Evolutionary conservation across 495 filamentous ascomycete species (phyloP).

Genomic region (Trichocladium uniseriatum): DNA sequence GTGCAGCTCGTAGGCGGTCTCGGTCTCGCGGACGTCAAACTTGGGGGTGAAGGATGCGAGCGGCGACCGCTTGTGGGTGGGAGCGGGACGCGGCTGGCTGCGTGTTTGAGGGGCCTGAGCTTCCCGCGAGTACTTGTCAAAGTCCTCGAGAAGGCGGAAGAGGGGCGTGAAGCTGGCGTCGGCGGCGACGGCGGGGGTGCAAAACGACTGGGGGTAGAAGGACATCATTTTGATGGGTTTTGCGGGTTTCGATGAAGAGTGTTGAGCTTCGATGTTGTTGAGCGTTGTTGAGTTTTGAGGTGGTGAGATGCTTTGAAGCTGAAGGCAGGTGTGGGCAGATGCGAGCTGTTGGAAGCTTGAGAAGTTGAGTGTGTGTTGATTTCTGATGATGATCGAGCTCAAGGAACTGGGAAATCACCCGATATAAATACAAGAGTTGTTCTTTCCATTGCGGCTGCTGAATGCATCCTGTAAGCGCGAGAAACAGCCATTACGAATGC

Average conservation of each 20-base stretch:
- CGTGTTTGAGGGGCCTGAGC: constrained; percentile 3
- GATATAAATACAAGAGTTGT: not conserved
- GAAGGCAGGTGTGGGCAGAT: not conserved
- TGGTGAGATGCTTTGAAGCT: no score
- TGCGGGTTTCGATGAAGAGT: not conserved
- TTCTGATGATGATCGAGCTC: constrained; percentile 1
- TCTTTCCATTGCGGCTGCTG: not conserved
- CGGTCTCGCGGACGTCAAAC: constrained; percentile 72
- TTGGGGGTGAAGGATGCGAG: constrained; percentile 26
- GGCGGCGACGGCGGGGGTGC: constrained; percentile 26
- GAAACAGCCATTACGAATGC: not conserved
- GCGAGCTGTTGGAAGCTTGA: not conserved
- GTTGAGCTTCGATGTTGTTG: not conserved
- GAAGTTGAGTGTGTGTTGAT: not conserved
- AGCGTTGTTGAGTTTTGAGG: no score
- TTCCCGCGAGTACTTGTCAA: constrained; percentile 45
- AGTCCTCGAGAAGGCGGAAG: constrained; percentile 71
- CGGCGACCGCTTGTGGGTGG: constrained; percentile 15
- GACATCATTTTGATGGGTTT: constrained; percentile 46
- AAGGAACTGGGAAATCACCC: constrained; percentile 6
- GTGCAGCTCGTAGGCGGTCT: constrained; percentile 64
- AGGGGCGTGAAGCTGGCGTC: constrained; percentile 52
- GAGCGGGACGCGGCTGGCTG: constrained; percentile 1
- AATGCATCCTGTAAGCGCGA: not conserved
- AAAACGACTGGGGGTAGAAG: constrained; percentile 58